Percentiles rank a stretch among this genome's conserved stretches.
phyloP scores from a whole-genome alignment of 148 eudicot species.

The Gaultheria prostrata region DNA sequence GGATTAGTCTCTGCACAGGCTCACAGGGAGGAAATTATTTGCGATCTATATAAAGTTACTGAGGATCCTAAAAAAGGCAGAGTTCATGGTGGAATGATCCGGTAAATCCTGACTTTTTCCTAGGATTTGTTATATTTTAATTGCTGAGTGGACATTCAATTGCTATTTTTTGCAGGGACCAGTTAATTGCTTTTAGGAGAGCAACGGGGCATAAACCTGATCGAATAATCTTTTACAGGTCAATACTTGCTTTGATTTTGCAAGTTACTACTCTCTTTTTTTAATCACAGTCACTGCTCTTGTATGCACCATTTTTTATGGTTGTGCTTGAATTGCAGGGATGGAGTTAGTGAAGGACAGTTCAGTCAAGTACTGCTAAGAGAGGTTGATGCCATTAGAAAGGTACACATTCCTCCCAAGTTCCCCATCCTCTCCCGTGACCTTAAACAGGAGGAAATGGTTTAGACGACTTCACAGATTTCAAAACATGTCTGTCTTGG shows the following conservation, averaged over 20 bases:
- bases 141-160: not conserved
- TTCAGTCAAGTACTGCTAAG: constrained; percentile 60
- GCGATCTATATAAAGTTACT: constrained; percentile 46
- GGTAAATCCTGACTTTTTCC: constrained; percentile 30
- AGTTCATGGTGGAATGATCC: constrained; percentile 59
- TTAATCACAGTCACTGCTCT: not conserved
- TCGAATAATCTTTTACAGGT: constrained; percentile 84
- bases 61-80: constrained; percentile 38
- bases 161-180: constrained; percentile 44
- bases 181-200: constrained; percentile 33
- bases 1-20: constrained; percentile 69
- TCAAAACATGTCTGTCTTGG: not conserved
- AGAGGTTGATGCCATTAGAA: constrained; percentile 78
- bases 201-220: constrained; percentile 39
- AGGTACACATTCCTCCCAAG: constrained; percentile 33
- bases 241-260: not conserved
- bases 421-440: too few relatives aligned
- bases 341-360: constrained; percentile 94
- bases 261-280: not conserved
- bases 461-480: too few relatives aligned
- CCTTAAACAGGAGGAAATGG: too few relatives aligned
- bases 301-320: not conserved
- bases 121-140: too few relatives aligned
- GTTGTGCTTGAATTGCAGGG: constrained; percentile 35
- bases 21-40: constrained; percentile 64